phyloP scores from a whole-genome alignment of 2,329 filamentous ascomycete species.

The Periconia macrospinosa region DNA sequence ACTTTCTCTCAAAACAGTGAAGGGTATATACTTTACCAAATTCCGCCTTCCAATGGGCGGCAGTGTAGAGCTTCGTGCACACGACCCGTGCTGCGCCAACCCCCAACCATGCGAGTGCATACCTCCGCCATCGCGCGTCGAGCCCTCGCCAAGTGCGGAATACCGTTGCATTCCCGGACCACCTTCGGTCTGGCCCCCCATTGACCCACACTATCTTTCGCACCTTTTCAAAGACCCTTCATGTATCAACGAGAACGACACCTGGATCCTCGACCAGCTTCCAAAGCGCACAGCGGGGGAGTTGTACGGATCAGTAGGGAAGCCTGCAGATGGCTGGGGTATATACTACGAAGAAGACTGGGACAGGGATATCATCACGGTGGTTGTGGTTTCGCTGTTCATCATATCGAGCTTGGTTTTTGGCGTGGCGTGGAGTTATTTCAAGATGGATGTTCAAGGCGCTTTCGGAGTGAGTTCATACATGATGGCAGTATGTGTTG shows the following conservation, averaged over 20 bases:
- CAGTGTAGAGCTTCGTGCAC: conserved; percentile 23
- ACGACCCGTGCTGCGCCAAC: conserved; percentile 15
- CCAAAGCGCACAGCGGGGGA: conserved; percentile 24
- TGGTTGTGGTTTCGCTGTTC: conserved; percentile 15
- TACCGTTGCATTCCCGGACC: conserved; percentile 26
- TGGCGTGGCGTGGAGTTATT: conserved; percentile 21
- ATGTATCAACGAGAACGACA: conserved; percentile 18
- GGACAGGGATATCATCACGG: conserved; percentile 17
- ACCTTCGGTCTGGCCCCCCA: conserved; percentile 19
- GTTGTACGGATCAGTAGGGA: conserved; percentile 14
- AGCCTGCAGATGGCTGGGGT: conserved; percentile 32
- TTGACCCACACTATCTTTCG: conserved; percentile 21
- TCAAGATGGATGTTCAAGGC: conserved; percentile 24
- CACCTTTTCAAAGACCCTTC: conserved; percentile 19
- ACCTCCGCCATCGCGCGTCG: conserved; percentile 20
- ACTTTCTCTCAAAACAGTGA: conserved; percentile 17
- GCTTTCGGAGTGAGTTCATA: conserved; percentile 7
- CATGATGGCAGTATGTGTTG: not conserved
- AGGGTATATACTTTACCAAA: conserved; percentile 24
- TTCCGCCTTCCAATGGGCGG: conserved; percentile 19
- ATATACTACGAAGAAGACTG: conserved; percentile 27
- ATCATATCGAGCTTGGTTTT: conserved; percentile 21
- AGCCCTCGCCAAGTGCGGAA: conserved; percentile 22
- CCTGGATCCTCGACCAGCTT: conserved; percentile 23
- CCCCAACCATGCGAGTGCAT: conserved; percentile 21